Evolutionary conservation across 306 rosid species (phyloP), one percentile per base, ranked within the genome.

Genomic region (Castanospermum australe): DNA sequence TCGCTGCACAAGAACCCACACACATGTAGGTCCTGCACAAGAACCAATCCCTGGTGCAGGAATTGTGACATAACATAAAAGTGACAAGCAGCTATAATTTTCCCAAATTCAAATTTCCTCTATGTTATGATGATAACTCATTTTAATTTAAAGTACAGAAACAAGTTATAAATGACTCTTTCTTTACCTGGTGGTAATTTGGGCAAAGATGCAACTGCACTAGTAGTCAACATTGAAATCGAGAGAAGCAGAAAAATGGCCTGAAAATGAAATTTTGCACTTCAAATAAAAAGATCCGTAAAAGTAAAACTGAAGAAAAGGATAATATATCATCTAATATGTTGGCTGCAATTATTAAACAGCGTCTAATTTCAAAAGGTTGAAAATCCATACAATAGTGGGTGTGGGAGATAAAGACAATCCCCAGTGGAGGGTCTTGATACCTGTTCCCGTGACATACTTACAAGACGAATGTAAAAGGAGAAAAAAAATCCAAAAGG

Each of bases 151-250:
- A 77, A 70, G 75, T 30, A 38, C 57, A 20, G 55, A 32, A 82
- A 64, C n/a, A 54, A 45, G 28, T 8, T 15, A 41, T 25, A 65
- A 71, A 57, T 32, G 39, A 51, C n/a, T n/a, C n/a, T n/a, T n/a
- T 62, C 22, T 75, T 77, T 86, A 86, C 89, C 89, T 71, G 85
- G 85, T 51, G 89, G 83, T 51, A 83, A 67, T 51, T 8, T 1
- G 48, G 85, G 81, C 78, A 86, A 57, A 44, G 87, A 83, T 25
- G 81, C 57, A 71, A 83, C 70, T 39, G 80, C 80, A 60, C 75
- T 59, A 48, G 81, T 79, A 28, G 85, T 78, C 78, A 83, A 51
- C 85, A 65, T 83, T 56, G 85, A 68, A 62, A 39, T 59, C 47
- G 35, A 60, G 70, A 69, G 36, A n/a, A 28, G 55, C 38, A 55